Evolutionary conservation across 2,329 filamentous ascomycete genomes (phyloP), one percentile per base, ranked within the genome.

Genomic region (Penicillium sp.): DNA sequence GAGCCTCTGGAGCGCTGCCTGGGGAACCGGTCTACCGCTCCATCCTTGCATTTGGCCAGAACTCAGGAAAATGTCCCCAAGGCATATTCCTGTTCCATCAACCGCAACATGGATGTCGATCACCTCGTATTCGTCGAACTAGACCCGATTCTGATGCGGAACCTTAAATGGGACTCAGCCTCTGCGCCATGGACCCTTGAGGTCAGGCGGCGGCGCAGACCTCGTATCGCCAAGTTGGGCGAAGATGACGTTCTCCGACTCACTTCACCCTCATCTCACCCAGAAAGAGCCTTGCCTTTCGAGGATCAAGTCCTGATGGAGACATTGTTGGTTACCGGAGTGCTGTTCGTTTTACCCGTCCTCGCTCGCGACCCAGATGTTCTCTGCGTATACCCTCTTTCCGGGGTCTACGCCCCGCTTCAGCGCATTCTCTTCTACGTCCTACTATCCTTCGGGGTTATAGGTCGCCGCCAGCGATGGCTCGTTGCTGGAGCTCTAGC

Each of bases 381-480:
- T 15, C 46, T 58, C 31, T 58, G 56, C 23, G 38, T 58, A 5
- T 58, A 58, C 21, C 56, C 46, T 26, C 45, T 58, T 23, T 58
- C 56, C 15, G 56, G 56, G 9, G 46, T 44, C 0, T 58, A 58
- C 45, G 56, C 47, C 31, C 56, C 56, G 26, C 46, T 58, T 9
- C 56, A 58, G 35, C 56, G 56, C 15, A 44, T 51, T 23, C 47
- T 58, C 8, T 58, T 58, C 56, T 58, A 58, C 9, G 15, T 58
- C 15, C 19, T 58, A n/a, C 5, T 58, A 3, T 47, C 56, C 5
- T 58, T 58, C 7, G 56, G 56, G 2, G 56, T 58, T 17, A 31
- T 58, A 9, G 56, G 56, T 19, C 56, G 56, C 9, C 56, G 56
- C 23, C 56, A 58, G 47, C 31, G 56, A 51, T 58, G 56, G 56